Percentiles rank a stretch among this genome's conserved stretches.
Conservation (phyloP, 805 yeast species). For the Monosporozyma yasuniensis region DNA sequence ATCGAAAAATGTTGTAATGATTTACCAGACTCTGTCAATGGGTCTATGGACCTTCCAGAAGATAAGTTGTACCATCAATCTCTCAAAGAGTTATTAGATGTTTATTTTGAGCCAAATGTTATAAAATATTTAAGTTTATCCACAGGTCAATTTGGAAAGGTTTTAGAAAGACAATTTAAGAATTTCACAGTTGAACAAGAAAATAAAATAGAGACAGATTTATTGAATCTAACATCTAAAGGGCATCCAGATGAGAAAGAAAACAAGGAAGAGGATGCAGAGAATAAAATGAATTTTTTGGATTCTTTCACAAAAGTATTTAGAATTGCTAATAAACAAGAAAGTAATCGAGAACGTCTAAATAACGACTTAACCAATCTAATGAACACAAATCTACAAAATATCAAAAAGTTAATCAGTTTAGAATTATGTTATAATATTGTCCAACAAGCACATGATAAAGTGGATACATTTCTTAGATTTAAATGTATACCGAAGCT, state of each 20-base stretch:
- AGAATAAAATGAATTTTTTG: conserved; percentile 47
- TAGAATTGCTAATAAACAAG: conserved; percentile 28
- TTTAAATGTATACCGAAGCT: conserved; percentile 32
- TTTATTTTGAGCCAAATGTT: conserved; percentile 32
- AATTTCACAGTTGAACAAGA: conserved; percentile 29
- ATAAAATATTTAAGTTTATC: conserved; percentile 29
- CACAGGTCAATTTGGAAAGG: conserved; percentile 24
- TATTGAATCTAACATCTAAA: conserved; percentile 3
- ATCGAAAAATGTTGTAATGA: conserved; percentile 28
- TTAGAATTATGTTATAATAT: conserved; percentile 69
- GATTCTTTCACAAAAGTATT: conserved; percentile 59
- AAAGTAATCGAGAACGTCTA: conserved; percentile 26
- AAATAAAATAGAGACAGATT: conserved; percentile 6
- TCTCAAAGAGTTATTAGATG: conserved; percentile 29
- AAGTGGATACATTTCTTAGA: conserved; percentile 49
- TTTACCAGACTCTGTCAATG: conserved; percentile 32
- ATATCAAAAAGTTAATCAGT: conserved; percentile 67
- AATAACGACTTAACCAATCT: conserved; percentile 78
- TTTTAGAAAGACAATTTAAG: conserved; percentile 19
- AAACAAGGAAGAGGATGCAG: conserved; percentile 2
- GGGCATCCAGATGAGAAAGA: background rate
- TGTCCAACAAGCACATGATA: conserved; percentile 56
- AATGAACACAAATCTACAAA: conserved; percentile 62
- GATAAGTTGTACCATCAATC: conserved; percentile 17
- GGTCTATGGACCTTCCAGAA: conserved; percentile 19